Conservation (phyloP, 2,329 filamentous ascomycete genomes). For the Sclerotinia sclerotiorum region DNA sequence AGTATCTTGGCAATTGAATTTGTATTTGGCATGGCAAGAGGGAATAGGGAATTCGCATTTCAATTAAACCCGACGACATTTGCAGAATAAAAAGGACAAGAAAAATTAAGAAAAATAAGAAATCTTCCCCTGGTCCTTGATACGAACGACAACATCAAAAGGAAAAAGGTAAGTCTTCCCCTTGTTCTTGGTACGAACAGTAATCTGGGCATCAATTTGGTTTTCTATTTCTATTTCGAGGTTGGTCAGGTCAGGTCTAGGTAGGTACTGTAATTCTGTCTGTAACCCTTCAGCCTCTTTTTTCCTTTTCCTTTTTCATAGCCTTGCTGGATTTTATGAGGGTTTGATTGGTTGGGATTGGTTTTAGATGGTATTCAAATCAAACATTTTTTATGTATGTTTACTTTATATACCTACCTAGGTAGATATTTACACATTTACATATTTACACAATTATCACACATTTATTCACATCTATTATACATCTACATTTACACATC, state of each 20-base stretch:
- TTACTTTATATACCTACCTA: no score
- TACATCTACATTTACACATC: no score
- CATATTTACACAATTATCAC: no score
- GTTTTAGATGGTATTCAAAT: neutral
- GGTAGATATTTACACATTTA: neutral
- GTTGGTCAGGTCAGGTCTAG: neutral
- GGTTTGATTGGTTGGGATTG: neutral
- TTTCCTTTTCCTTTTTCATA: neutral
- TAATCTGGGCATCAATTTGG: neutral
- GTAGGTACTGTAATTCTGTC: no score
- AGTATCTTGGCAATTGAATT: no score
- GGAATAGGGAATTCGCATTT: neutral
- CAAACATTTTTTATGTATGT: neutral
- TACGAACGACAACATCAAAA: neutral
- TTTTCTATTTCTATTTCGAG: neutral
- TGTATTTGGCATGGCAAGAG: neutral
- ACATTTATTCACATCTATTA: neutral
- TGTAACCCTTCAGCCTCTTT: neutral
- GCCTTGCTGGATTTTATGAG: neutral
- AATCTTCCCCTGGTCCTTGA: neutral
- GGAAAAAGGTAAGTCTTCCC: no score
- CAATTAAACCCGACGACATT: neutral
- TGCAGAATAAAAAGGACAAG: no score
- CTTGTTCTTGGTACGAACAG: neutral
- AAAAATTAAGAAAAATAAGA: neutral